Conservation (phyloP, 352 stramenopile species). For the Pythium phragmiticola region DNA sequence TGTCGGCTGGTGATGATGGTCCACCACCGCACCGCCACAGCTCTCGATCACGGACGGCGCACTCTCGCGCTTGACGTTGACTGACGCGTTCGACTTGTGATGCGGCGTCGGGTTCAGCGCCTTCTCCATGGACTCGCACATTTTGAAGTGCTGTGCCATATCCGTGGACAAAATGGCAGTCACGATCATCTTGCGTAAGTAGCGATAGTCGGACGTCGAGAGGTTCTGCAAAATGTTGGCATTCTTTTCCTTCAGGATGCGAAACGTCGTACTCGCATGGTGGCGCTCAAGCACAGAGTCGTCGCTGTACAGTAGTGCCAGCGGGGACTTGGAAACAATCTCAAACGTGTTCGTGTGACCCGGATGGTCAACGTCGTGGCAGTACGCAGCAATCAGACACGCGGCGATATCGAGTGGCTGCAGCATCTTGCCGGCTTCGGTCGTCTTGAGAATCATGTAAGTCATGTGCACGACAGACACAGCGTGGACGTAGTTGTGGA, state of each 20-base stretch:
- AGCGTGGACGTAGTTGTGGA: slow-evolving; percentile 91
- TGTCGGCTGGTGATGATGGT: slow-evolving; percentile 9
- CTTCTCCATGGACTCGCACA: slow-evolving; percentile 77
- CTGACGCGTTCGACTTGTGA: slow-evolving; percentile 44
- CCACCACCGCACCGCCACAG: background rate
- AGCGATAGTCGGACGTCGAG: slow-evolving; percentile 59
- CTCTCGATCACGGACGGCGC: slow-evolving; percentile 15
- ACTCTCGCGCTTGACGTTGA: slow-evolving; percentile 42
- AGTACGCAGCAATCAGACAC: slow-evolving; percentile 83
- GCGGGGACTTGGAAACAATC: slow-evolving; percentile 65
- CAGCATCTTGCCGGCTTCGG: slow-evolving; percentile 60
- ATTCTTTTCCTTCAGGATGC: slow-evolving; percentile 83
- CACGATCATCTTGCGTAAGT: slow-evolving; percentile 88
- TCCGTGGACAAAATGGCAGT: slow-evolving; percentile 88
- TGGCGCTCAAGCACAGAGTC: slow-evolving; percentile 89
- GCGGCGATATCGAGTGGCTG: slow-evolving; percentile 83
- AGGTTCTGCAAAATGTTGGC: slow-evolving; percentile 86
- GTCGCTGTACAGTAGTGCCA: slow-evolving; percentile 88
- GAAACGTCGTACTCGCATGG: slow-evolving; percentile 87
- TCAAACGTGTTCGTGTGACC: slow-evolving; percentile 91
- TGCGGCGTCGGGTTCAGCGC: slow-evolving; percentile 51
- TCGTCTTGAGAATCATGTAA: slow-evolving; percentile 84
- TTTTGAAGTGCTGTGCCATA: slow-evolving; percentile 90
- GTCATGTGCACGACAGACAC: slow-evolving; percentile 85
- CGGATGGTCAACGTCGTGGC: slow-evolving; percentile 91